A percentile compares a stretch with the other conserved stretches of the same genome.
Conservation (phyloP, 305 asterid genomes). For the Fraxinus sp. region DNA sequence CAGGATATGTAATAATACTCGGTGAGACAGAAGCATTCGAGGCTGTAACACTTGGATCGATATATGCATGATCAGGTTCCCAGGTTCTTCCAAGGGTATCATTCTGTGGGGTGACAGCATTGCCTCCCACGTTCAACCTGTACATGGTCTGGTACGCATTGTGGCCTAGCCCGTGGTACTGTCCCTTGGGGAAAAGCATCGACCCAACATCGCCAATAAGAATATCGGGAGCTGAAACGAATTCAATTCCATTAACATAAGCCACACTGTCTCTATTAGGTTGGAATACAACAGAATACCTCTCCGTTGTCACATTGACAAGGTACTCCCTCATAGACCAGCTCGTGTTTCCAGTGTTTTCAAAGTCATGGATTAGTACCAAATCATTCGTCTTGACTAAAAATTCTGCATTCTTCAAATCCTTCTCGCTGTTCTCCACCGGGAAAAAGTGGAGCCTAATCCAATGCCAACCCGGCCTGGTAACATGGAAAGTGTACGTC, state of each 20-base stretch:
- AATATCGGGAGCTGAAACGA: constrained; percentile 77
- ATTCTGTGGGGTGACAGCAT: constrained; percentile 47
- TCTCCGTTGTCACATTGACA: constrained; percentile 65
- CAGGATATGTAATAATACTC: constrained; percentile 58
- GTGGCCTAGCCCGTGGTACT: constrained; percentile 43
- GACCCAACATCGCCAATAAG: constrained; percentile 52
- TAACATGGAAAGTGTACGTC: constrained; percentile 64
- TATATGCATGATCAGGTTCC: constrained; percentile 56
- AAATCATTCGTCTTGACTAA: constrained; percentile 51
- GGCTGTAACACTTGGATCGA: constrained; percentile 52
- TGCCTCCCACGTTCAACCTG: constrained; percentile 80
- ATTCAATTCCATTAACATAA: constrained; percentile 69
- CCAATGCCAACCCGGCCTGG: constrained; percentile 90
- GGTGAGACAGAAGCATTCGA: constrained; percentile 45
- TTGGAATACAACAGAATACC: constrained; percentile 45
- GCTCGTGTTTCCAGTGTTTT: constrained; percentile 21
- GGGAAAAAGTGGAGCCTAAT: constrained; percentile 77
- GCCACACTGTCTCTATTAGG: constrained; percentile 62
- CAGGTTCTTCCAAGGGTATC: constrained; percentile 77
- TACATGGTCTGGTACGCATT: constrained; percentile 61
- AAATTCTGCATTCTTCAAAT: constrained; percentile 53
- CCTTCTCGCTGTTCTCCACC: constrained; percentile 35
- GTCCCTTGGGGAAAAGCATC: constrained; percentile 56
- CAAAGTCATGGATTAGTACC: constrained; percentile 55
- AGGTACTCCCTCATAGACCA: constrained; percentile 51